These are phyloP conservation scores for Sicyos edulis DNA, from an alignment of 306 rosid genomes.

Conservation along the genomic window DNA sequence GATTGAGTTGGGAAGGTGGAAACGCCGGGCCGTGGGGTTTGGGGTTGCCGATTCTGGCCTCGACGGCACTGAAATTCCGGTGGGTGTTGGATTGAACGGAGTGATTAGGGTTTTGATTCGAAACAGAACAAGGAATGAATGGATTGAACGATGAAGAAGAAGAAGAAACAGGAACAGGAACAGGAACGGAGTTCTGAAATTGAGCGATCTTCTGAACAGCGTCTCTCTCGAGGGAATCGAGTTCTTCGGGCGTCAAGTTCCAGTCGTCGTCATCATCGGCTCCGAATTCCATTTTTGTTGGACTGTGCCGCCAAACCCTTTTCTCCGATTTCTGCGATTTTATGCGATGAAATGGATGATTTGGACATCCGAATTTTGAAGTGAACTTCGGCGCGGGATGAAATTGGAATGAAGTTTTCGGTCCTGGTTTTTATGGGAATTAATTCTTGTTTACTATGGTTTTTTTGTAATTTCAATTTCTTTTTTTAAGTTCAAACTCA, in stretches of 20 bases:
- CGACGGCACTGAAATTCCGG: background rate
- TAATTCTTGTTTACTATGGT: no score
- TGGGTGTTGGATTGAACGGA: background rate
- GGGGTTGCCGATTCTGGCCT: constrained; percentile 8
- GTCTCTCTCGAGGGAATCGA: constrained; percentile 79
- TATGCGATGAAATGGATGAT: background rate
- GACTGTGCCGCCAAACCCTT: constrained; percentile 14
- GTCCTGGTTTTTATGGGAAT: background rate
- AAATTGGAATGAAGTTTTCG: background rate
- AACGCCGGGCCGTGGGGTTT: background rate
- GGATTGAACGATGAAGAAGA: constrained; percentile 23
- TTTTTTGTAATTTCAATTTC: no score
- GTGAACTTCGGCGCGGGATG: background rate
- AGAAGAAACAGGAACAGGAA: constrained; percentile 17
- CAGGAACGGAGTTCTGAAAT: background rate
- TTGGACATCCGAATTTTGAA: background rate
- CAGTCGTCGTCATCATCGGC: constrained; percentile 41
- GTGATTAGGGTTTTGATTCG: background rate
- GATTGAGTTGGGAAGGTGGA: constrained; percentile 1
- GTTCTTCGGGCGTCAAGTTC: constrained; percentile 68
- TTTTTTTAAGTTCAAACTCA: no score
- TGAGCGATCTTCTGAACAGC: constrained; percentile 74
- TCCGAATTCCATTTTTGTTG: constrained; percentile 16
- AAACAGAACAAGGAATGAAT: constrained; percentile 1
- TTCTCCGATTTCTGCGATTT: background rate